Conservation (phyloP, 1,139 yeast genomes). For the Geotrichum cucujoidarum region DNA sequence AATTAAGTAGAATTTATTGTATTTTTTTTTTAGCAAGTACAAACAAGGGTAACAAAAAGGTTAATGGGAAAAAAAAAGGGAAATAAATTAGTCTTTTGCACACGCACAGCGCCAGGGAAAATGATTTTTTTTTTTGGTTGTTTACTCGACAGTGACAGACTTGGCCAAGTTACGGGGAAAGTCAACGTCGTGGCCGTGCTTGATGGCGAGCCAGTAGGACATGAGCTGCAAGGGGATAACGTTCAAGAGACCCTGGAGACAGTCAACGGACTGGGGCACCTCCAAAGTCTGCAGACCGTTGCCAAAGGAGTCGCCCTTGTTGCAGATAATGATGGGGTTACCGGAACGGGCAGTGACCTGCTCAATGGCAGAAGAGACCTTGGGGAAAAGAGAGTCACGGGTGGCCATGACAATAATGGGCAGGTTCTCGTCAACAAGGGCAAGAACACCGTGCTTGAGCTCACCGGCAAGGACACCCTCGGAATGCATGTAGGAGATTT, state of each 20-base stretch:
- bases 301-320: constrained; percentile 67
- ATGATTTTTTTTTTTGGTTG: not conserved
- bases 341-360: constrained; percentile 98
- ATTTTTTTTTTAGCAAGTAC: not conserved
- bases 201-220: constrained; percentile 95
- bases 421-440: constrained; percentile 87
- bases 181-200: constrained; percentile 94
- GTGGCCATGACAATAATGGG: constrained; percentile 97
- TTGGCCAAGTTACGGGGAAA: constrained; percentile 98
- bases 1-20: no score
- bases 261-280: constrained; percentile 94
- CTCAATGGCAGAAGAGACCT: constrained; percentile 91
- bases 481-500: constrained; percentile 97
- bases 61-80: not conserved
- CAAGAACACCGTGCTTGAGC: constrained; percentile 96
- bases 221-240: constrained; percentile 93
- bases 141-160: constrained; percentile 89
- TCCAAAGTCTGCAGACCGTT: constrained; percentile 52
- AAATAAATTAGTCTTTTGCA: not conserved
- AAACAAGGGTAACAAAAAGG: not conserved
- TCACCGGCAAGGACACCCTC: constrained; percentile 99
- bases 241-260: constrained; percentile 92
- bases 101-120: no score
- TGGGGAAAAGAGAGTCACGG: constrained; percentile 94
- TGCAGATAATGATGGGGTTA: constrained; percentile 89